These are phyloP conservation scores for Leptomonas pyrrhocoris DNA, from an alignment of 208 protist species.

Conservation along the genomic window DNA sequence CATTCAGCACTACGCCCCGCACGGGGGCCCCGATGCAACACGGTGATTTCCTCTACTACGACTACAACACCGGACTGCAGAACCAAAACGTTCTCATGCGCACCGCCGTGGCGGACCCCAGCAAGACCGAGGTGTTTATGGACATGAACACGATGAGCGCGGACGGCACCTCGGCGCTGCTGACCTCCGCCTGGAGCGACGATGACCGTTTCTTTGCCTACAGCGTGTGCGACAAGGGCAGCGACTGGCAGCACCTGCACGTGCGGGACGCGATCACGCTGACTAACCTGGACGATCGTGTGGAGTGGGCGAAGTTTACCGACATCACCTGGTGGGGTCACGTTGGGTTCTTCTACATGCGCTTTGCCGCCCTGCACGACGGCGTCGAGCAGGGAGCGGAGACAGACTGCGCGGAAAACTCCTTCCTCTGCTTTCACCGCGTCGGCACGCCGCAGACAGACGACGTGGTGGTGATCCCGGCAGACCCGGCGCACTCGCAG, in stretches of 20 bases:
- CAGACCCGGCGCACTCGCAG: slow-evolving; percentile 70
- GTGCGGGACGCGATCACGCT: slow-evolving; percentile 58
- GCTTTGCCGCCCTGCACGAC: slow-evolving; percentile 70
- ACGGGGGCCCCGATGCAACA: slow-evolving; percentile 60
- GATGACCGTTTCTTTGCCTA: slow-evolving; percentile 84
- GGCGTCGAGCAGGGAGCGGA: slow-evolving; percentile 82
- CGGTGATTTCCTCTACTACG: slow-evolving; percentile 83
- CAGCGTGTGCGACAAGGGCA: slow-evolving; percentile 83
- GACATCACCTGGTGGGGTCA: slow-evolving; percentile 81
- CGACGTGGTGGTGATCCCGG: slow-evolving; percentile 68
- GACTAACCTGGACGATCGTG: slow-evolving; percentile 59
- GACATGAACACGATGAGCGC: slow-evolving; percentile 87
- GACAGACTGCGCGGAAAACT: slow-evolving; percentile 73
- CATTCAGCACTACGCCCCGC: slow-evolving; percentile 84
- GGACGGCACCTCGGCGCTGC: slow-evolving; percentile 87
- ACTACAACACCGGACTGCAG: slow-evolving; percentile 92
- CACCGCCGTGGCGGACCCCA: slow-evolving; percentile 25
- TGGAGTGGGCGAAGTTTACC: slow-evolving; percentile 93
- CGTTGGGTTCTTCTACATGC: slow-evolving; percentile 93
- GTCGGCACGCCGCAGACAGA: slow-evolving; percentile 75
- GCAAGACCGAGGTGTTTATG: slow-evolving; percentile 72
- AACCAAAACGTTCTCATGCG: slow-evolving; percentile 85
- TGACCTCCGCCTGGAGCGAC: slow-evolving; percentile 61
- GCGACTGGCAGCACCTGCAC: slow-evolving; percentile 89
- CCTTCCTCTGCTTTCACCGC: slow-evolving; percentile 90